phyloP scores from a whole-genome alignment of 2,329 filamentous ascomycete genomes.

The Fusarium miscanthi region DNA sequence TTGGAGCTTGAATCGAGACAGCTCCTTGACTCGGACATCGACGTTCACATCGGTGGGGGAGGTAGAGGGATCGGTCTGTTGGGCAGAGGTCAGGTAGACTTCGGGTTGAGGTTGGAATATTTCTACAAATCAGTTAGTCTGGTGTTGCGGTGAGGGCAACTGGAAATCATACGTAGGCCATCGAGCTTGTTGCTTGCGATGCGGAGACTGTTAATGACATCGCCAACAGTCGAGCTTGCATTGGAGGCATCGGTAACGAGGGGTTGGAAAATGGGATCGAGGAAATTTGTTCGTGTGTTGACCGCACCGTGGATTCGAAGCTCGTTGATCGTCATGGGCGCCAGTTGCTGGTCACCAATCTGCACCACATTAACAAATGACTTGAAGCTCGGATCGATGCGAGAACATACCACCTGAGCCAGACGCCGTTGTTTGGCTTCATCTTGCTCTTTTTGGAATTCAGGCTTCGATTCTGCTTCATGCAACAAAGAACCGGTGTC shows the following conservation, averaged over 20 bases:
- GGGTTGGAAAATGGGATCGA: conserved; percentile 83
- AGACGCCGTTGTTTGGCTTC: conserved; percentile 55
- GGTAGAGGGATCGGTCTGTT: conserved; percentile 73
- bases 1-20: conserved; percentile 86
- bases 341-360: conserved; percentile 78
- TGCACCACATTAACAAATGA: conserved; percentile 40
- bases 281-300: conserved; percentile 85
- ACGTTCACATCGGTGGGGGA: conserved; percentile 84
- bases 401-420: conserved; percentile 50
- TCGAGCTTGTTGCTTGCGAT: conserved; percentile 78
- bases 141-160: conserved; percentile 22
- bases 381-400: neutral
- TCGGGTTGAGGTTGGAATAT: conserved; percentile 88
- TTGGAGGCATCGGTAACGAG: conserved; percentile 76
- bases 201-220: conserved; percentile 79
- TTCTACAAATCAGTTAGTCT: conserved; percentile 61
- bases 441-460: conserved; percentile 52
- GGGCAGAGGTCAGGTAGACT: conserved; percentile 83
- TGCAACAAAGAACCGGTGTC: conserved; percentile 52
- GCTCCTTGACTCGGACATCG: conserved; percentile 84
- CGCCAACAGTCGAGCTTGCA: conserved; percentile 79
- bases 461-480: conserved; percentile 53
- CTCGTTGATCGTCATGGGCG: conserved; percentile 88
- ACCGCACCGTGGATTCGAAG: conserved; percentile 84
- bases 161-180: conserved; percentile 73